phyloP scores from a whole-genome alignment of 2,329 filamentous ascomycete genomes.

The Cadophora gregata region DNA sequence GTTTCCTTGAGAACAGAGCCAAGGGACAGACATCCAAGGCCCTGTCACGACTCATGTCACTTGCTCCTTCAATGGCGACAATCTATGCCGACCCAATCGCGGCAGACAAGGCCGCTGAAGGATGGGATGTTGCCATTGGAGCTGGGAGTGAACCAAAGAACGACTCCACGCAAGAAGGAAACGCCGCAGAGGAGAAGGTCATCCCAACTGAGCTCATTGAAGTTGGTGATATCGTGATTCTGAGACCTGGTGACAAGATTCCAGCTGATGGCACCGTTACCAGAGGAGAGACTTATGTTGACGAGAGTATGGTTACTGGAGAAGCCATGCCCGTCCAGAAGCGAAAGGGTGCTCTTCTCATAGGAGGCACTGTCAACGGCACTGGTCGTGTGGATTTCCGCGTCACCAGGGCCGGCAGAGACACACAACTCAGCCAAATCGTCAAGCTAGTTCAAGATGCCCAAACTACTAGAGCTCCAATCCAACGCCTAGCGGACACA shows the following conservation, averaged over 20 bases:
- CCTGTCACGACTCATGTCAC: conserved; percentile 90
- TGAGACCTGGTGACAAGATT: conserved; percentile 95
- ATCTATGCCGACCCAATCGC: conserved; percentile 96
- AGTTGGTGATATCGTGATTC: conserved; percentile 89
- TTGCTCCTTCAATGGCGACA: conserved; percentile 94
- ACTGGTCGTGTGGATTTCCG: conserved; percentile 90
- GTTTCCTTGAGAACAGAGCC: conserved; percentile 90
- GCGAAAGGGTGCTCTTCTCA: conserved; percentile 76
- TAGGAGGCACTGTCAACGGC: conserved; percentile 95
- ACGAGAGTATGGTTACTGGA: conserved; percentile 98
- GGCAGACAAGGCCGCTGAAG: conserved; percentile 86
- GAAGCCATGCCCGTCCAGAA: conserved; percentile 97
- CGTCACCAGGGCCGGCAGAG: conserved; percentile 88
- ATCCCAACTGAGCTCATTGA: conserved; percentile 95
- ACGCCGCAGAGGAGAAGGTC: conserved; percentile 78
- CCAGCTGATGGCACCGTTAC: conserved; percentile 90
- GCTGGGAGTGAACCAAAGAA: conserved; percentile 53
- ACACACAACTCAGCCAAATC: conserved; percentile 97
- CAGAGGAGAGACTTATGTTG: conserved; percentile 88
- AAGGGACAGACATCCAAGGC: conserved; percentile 97
- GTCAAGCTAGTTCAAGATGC: conserved; percentile 98
- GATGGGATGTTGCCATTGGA: conserved; percentile 62
- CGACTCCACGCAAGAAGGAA: conserved; percentile 53
- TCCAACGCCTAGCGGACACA: conserved; percentile 88
- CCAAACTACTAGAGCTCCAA: conserved; percentile 91